Evolutionary conservation across 768 basidiomycete species (phyloP), one percentile per base, ranked within the genome.

Genomic region (Collybiopsis confluens): DNA sequence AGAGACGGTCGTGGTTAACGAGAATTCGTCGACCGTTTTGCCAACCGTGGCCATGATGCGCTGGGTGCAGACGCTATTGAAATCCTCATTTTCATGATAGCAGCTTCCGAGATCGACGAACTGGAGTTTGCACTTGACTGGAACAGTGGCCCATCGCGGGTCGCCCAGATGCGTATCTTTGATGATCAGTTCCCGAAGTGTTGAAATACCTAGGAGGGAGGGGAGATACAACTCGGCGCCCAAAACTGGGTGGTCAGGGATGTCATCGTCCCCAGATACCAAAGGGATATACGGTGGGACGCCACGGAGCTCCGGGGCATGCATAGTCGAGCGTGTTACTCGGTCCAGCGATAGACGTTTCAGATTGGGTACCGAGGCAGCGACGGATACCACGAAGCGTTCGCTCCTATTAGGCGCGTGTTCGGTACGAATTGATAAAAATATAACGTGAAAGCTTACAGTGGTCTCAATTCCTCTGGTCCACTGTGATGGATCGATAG

Each of bases 141-240:
- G 74, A n/a, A 72, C 74, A 23, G 71, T 69, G n/a, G 73, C 68
- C 84, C 83, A 85, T 33, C 70, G 70, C 45, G 70, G 70, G 64
- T 85, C 82, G 15, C 85, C 86, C 53, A 90, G 76, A 67, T 88
- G 87, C 0, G 85, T 87, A 62, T 88, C 86, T 53, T 77, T 78
- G 60, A 90, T 80, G 40, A 75, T 74, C 58, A 90, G 82, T 58
- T 75, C 77, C 26, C 72, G 75, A 36, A 90, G 80, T 42, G 79
- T 73, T 6, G 83, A 77, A 44, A 90, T 74, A 58, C 77, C 76
- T 45, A 90, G 76, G 50, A 90, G 79, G 11, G 79, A 81, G 1
- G 87, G 86, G 1, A 90, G 77, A 18, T 72, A 74, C 47, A 89
- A 81, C 37, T 80, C 77, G 18, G 76, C 67, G 35, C 80, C 84